phyloP scores from a whole-genome alignment of 192 early-diverging fungal genomes.

The Coemansia sp. region DNA sequence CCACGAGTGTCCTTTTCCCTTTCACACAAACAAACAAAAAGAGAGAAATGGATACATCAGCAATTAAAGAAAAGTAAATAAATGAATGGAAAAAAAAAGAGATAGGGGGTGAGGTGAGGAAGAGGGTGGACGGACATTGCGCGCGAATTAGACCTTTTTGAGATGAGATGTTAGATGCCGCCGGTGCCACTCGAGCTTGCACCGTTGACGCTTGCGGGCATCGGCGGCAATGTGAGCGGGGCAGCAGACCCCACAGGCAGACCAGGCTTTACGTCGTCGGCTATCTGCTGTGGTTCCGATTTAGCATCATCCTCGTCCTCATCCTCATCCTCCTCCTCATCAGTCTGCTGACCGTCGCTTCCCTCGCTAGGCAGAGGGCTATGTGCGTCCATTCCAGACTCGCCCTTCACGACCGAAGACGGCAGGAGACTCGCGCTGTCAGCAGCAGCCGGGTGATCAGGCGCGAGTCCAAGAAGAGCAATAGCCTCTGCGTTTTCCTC shows the following conservation, averaged over 20 bases:
- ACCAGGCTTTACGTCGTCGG: not conserved
- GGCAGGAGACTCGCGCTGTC: slow-evolving; percentile 11
- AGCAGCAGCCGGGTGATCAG: slow-evolving; percentile 26
- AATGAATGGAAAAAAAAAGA: not conserved
- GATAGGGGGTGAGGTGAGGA: not conserved
- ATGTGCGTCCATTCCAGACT: not conserved
- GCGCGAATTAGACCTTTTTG: no score
- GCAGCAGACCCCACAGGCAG: not conserved
- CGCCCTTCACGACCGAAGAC: not conserved
- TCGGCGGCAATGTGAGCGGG: slow-evolving; percentile 26
- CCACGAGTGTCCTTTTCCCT: not conserved
- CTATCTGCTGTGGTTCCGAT: not conserved
- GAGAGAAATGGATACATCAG: not conserved
- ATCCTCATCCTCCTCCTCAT: slow-evolving; percentile 5
- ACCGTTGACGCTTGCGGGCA: slow-evolving; percentile 19
- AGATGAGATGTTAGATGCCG: no score
- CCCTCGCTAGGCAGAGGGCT: slow-evolving; percentile 24
- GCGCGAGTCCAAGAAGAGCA: slow-evolving; percentile 26
- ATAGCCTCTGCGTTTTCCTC: slow-evolving; percentile 45
- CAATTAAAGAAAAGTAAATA: not conserved
- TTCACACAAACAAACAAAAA: not conserved
- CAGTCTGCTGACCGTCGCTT: slow-evolving; percentile 8
- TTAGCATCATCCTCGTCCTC: slow-evolving; percentile 12
- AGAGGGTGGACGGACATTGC: not conserved
- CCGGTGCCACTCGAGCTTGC: not conserved